phyloP scores from a whole-genome alignment of 495 filamentous ascomycete genomes.

The Penicillium riverlandense region DNA sequence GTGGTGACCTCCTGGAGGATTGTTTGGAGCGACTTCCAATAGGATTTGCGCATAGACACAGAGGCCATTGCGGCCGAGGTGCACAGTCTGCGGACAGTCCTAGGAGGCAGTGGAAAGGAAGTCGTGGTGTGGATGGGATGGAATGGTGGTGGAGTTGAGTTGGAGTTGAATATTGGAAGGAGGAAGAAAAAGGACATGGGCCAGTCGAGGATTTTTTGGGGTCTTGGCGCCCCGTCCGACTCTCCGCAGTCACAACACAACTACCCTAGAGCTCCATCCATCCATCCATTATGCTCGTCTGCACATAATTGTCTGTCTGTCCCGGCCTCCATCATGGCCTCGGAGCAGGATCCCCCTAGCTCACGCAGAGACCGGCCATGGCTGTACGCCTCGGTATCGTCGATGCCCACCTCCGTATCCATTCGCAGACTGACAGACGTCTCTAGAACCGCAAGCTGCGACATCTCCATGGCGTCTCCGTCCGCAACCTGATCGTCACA shows the following conservation, averaged over 20 bases:
- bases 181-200: constrained; percentile 10
- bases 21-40: constrained; percentile 26
- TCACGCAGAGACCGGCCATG: constrained; percentile 16
- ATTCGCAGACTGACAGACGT: too few relatives aligned
- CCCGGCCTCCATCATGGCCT: background rate
- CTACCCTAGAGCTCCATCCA: too few relatives aligned
- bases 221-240: constrained; percentile 19
- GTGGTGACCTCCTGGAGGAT: constrained; percentile 6
- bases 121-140: background rate
- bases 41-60: too few relatives aligned
- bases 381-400: constrained; percentile 16
- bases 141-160: background rate
- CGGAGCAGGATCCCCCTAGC: constrained; percentile 11
- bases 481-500: constrained; percentile 73
- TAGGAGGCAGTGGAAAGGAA: background rate
- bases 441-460: constrained; percentile 77
- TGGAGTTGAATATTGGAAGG: constrained; percentile 10
- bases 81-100: constrained; percentile 4
- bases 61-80: constrained; percentile 36
- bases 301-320: too few relatives aligned
- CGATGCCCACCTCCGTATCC: background rate
- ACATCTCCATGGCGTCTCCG: constrained; percentile 77
- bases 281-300: too few relatives aligned
- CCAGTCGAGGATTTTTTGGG: constrained; percentile 20
- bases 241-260: constrained; percentile 14